Conservation (phyloP, 73 alveolate genomes). For the Tetrahymena elliotti region DNA sequence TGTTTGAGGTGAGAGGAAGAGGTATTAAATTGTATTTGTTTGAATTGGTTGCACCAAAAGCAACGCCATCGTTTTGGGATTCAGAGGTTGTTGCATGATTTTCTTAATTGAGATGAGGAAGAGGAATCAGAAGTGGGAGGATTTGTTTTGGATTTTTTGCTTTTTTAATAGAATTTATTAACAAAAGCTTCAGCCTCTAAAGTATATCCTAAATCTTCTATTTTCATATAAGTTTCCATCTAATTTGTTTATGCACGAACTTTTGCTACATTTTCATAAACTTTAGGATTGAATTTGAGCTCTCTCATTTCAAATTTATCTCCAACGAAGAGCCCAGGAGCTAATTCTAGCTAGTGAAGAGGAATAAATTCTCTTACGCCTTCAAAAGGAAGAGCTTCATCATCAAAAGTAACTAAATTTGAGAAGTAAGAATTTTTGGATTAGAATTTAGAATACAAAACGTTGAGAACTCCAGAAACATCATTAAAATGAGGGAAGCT, state of each 20-base stretch:
- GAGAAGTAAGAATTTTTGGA: background rate
- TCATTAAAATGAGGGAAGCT: background rate
- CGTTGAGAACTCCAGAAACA: background rate
- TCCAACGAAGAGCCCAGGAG: background rate
- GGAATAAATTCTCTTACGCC: background rate
- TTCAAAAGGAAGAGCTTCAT: background rate
- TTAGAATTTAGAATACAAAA: background rate
- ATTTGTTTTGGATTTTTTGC: background rate
- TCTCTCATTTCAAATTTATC: background rate
- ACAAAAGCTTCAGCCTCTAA: background rate
- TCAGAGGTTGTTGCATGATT: background rate
- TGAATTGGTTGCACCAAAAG: background rate
- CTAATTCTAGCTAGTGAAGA: background rate
- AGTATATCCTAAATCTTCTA: background rate
- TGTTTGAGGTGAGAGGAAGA: background rate
- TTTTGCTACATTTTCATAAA: background rate
- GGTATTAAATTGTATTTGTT: background rate
- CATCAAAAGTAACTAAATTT: background rate
- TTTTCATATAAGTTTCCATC: background rate
- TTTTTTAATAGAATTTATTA: background rate
- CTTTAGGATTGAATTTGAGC: background rate
- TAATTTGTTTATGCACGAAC: background rate
- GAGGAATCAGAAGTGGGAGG: background rate
- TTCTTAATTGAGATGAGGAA: background rate
- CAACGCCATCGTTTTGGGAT: background rate